Base-by-base conservation (phyloP, 176 grass and related monocot species). In the Aegilops speltoides region DNA sequence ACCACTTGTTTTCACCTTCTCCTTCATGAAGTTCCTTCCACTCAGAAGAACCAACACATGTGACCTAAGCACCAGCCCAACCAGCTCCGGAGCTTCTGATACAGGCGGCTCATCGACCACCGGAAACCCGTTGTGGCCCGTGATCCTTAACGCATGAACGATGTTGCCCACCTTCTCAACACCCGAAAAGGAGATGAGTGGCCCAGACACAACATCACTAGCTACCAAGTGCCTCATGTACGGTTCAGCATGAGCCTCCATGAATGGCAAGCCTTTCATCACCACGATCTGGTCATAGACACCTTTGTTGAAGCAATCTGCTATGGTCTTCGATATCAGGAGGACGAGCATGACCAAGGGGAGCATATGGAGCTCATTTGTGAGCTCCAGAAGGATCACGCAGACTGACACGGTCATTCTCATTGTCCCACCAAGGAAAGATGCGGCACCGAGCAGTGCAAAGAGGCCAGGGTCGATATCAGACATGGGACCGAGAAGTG, bases 261-360 rank as follows among this genome's bases (percentile, higher is more conserved):
- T 84, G 89, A 90, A 97, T 17, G 97, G 94, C 77, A 99, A 86
- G 29, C 97, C 97, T 90, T 99, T 99, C 94, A 99, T 94, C 76
- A 80, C 79, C 2, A 97, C 90, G 57, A 97, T 99, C 77, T 96
- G 94, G 64, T 99, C 97, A 76, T 97, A 97, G 5, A 99, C 87
- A 1, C 97, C 94, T 84, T 87, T 91, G 80, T 94, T 99, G 62
- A 99, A 99, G 86, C 90, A n/a, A 79, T 99, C 94, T 0, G 94
- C 97, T 78, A 97, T 92, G 19, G 94, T 94, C 86, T 97, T 99
- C 0, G 97, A 96, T 86, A 97, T 91, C 26, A 99, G 90, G 76
- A 97, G 94, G 68, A 99, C 97, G 12, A 99, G 91, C 97, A 99
- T 99, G 66, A 96, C 92, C 77, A 99, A 81, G 4, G 90, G 97